phyloP scores from a whole-genome alignment of 2,329 filamentous ascomycete species.

The Apiospora kogelbergensis region DNA sequence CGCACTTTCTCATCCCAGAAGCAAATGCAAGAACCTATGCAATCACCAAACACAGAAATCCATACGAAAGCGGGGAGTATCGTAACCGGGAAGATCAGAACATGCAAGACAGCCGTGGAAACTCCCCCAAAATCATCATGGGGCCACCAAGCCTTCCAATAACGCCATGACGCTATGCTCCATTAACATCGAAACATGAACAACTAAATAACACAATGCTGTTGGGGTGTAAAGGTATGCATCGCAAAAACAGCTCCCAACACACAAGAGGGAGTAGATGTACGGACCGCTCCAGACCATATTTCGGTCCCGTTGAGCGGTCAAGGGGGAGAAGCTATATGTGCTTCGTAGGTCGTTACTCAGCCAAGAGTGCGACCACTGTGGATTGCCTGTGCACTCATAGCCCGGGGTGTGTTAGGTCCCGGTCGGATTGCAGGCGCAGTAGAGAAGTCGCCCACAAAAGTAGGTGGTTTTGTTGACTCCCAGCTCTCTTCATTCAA shows the following conservation, averaged over 20 bases:
- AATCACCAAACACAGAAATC: neutral
- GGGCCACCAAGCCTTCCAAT: neutral
- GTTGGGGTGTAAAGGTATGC: conserved; percentile 20
- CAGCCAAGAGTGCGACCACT: conserved; percentile 53
- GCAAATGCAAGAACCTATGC: conserved; percentile 8
- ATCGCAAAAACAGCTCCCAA: neutral
- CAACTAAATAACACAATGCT: conserved; percentile 22
- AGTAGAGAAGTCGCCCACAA: conserved; percentile 37
- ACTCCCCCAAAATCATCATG: conserved; percentile 7
- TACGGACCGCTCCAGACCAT: neutral
- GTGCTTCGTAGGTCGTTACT: conserved; percentile 19
- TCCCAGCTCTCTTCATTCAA: conserved; percentile 76
- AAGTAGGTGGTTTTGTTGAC: conserved; percentile 37
- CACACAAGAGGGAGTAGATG: conserved; percentile 13
- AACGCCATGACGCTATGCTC: conserved; percentile 37
- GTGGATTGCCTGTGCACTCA: conserved; percentile 49
- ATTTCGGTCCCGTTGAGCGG: conserved; percentile 15
- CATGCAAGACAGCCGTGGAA: conserved; percentile 7
- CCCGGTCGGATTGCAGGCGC: conserved; percentile 37
- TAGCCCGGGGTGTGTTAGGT: conserved; percentile 35
- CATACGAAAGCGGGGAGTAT: conserved; percentile 15
- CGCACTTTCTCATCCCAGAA: conserved; percentile 1
- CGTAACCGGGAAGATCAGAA: conserved; percentile 10
- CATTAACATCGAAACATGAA: conserved; percentile 24
- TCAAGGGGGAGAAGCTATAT: conserved; percentile 13